Conservation (phyloP, 2,329 filamentous ascomycete genomes). For the Pseudocercospora vitis region DNA sequence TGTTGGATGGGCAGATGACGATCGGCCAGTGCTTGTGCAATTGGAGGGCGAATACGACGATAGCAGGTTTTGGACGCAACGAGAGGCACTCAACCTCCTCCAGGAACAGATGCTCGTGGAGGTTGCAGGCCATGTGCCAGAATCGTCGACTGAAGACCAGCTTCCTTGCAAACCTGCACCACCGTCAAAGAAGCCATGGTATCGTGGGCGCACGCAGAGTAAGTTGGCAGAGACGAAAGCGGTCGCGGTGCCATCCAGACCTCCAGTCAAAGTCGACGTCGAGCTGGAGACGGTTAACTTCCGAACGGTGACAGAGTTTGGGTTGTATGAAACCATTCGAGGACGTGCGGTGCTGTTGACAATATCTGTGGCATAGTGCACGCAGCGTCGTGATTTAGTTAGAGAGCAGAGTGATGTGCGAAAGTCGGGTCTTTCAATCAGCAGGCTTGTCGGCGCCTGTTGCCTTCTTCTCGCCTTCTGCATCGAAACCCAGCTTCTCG, state of each 20-base stretch:
- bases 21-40: conserved; percentile 31
- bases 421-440: background rate
- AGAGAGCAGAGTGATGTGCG: background rate
- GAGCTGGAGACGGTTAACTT: conserved; percentile 43
- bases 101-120: conserved; percentile 26
- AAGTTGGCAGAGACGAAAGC: conserved; percentile 14
- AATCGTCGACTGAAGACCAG: background rate
- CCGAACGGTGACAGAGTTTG: conserved; percentile 46
- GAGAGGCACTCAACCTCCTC: conserved; percentile 32
- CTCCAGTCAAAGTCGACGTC: conserved; percentile 33
- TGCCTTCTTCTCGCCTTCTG: conserved; percentile 64
- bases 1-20: conserved; percentile 30
- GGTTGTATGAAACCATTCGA: conserved; percentile 45
- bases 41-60: conserved; percentile 33
- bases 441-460: conserved; percentile 6
- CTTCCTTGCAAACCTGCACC: conserved; percentile 18
- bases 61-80: conserved; percentile 37
- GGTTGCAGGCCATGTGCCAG: conserved; percentile 20
- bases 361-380: conserved; percentile 28
- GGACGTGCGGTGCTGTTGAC: conserved; percentile 29
- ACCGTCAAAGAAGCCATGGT: conserved; percentile 18
- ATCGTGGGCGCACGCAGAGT: conserved; percentile 26
- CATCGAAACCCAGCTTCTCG: conserved; percentile 78
- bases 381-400: background rate
- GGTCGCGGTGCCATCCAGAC: background rate